Base-by-base conservation (phyloP, 2,329 filamentous ascomycete genomes). In the Verticillium alfalfae region DNA sequence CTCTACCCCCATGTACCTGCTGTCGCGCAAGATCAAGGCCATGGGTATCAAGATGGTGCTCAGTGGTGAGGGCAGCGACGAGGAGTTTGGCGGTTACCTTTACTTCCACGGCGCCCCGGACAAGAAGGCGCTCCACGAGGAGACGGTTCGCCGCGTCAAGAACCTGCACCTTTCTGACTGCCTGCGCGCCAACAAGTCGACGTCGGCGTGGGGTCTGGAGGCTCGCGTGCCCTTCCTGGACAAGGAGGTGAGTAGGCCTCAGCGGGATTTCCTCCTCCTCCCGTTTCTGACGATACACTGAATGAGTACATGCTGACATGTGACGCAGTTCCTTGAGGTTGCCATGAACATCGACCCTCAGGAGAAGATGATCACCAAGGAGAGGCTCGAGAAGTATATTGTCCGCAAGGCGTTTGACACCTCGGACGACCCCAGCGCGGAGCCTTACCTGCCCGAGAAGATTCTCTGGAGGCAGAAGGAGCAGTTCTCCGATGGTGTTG, bases 31-130 rank as follows among this genome's bases (percentile, higher is more conserved):
- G 84, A 99, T 99, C 84, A 99, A 99, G 84, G 95, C 93, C 39
- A 94, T 97, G 88, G 95, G 95, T 66, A 91, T 99, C 73, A 99
- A 99, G 87, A 99, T 99, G 95, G 95, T 99, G 62, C 85, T 99
- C 65, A 96, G 91, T 71, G 95, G 95, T 65, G 95, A 99, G 79
- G 95, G 95, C 58, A 95, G 91, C 71, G 95, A 99, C 76, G 95
- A 99, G 80, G 97, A 97, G 75, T 98, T 98, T 69, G 95, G 95
- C 66, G 95, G 95, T 60, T 99, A 99, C 78, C 87, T 99, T 22
- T 99, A 99, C 84, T 99, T 99, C 87, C 93, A 97, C 78, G 91
- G 89, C 64, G 95, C 95, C 2, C 95, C 95, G 26, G 85, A 92
- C 82, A 94, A 90, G 81, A 86, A 90, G 70, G 90, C 88, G n/a